phyloP scores from a whole-genome alignment of 768 basidiomycete species.

The Hemileccinum impolitum region DNA sequence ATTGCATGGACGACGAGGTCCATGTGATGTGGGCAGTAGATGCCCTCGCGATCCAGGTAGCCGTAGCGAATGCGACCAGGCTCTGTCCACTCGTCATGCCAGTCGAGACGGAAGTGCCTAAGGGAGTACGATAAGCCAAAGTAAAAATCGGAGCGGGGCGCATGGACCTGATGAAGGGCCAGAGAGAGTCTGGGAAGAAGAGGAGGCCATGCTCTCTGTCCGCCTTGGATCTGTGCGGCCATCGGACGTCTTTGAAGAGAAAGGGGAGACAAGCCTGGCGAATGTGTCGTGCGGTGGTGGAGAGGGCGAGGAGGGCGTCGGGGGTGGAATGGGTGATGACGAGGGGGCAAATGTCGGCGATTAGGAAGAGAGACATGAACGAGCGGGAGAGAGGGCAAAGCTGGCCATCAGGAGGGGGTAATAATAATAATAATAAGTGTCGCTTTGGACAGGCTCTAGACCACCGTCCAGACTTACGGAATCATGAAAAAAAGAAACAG shows the following conservation, averaged over 20 bases:
- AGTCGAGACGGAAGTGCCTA: constrained; percentile 32
- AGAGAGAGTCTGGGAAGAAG: constrained; percentile 29
- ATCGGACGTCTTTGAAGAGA: constrained; percentile 32
- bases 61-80: constrained; percentile 34
- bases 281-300: constrained; percentile 22
- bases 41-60: constrained; percentile 30
- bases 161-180: constrained; percentile 30
- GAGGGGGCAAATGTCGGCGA: constrained; percentile 35
- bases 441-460: constrained; percentile 19
- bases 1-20: constrained; percentile 25
- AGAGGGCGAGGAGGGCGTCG: constrained; percentile 21
- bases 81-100: constrained; percentile 38
- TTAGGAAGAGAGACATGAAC: constrained; percentile 31
- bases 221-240: constrained; percentile 30
- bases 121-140: neutral
- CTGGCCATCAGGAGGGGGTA: neutral
- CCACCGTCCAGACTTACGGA: constrained; percentile 23
- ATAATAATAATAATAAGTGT: too few relatives aligned
- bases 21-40: constrained; percentile 30
- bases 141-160: too few relatives aligned
- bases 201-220: constrained; percentile 24
- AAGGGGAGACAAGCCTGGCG: constrained; percentile 31
- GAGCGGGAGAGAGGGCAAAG: constrained; percentile 8
- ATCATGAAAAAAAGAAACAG: neutral
- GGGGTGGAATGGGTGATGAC: constrained; percentile 26